Evolutionary conservation across 768 basidiomycete genomes (phyloP).

Genomic region (Neoboletus subvelutipes): DNA sequence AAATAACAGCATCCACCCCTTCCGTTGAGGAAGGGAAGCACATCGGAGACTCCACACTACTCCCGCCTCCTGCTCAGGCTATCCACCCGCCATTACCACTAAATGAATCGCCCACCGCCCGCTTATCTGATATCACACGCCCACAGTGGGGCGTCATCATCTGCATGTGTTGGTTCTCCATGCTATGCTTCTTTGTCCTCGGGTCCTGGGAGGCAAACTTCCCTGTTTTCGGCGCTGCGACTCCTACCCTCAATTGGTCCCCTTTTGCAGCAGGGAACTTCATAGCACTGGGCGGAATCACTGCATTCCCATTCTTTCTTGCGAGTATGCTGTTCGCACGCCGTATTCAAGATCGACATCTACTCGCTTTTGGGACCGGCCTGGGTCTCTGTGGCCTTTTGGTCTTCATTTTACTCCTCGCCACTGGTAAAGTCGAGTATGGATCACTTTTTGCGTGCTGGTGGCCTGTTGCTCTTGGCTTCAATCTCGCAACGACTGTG

Average conservation of each 20-base stretch:
- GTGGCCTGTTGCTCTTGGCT: slow-evolving; percentile 61
- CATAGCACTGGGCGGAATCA: slow-evolving; percentile 64
- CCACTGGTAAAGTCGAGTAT: slow-evolving; percentile 41
- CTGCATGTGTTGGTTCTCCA: slow-evolving; percentile 71
- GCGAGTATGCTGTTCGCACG: slow-evolving; percentile 56
- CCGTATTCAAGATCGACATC: slow-evolving; percentile 58
- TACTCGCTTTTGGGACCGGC: slow-evolving; percentile 51
- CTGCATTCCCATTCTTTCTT: slow-evolving; percentile 66
- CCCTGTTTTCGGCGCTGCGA: slow-evolving; percentile 53
- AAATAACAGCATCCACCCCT: not conserved
- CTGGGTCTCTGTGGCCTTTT: slow-evolving; percentile 55
- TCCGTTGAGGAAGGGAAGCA: slow-evolving; percentile 5
- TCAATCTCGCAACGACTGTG: slow-evolving; percentile 70
- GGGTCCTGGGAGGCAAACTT: slow-evolving; percentile 70
- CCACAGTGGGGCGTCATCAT: slow-evolving; percentile 52
- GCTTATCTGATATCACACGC: slow-evolving; percentile 18
- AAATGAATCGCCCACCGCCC: slow-evolving; percentile 8
- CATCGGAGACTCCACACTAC: not conserved
- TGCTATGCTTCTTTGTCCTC: slow-evolving; percentile 69
- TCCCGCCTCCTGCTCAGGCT: slow-evolving; percentile 1
- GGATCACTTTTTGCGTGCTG: slow-evolving; percentile 45
- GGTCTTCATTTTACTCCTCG: slow-evolving; percentile 48
- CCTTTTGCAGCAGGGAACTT: slow-evolving; percentile 69
- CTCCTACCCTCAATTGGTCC: slow-evolving; percentile 48
- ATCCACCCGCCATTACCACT: not conserved